Evolutionary conservation across 305 asterid genomes (phyloP), one percentile per base, ranked within the genome.

Genomic region (Andrographis paniculata): DNA sequence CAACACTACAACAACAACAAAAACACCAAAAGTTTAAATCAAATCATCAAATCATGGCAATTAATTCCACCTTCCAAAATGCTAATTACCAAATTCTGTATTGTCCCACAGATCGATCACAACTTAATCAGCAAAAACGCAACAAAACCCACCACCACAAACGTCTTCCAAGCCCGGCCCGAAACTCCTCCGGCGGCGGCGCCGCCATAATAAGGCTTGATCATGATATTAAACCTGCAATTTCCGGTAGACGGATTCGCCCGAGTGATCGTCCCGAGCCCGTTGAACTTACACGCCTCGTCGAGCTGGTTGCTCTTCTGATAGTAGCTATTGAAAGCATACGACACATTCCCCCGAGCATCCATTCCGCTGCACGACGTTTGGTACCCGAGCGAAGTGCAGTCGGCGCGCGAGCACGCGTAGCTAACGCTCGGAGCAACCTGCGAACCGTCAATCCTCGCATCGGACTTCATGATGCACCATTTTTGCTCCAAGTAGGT

Each of bases 281-380:
- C 89, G 0, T 61, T 42, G 60, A 84, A 84, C 49, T 74, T 68
- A 52, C 95, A 84, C 15, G 89, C 93, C 0, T 58, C 75, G 9
- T 78, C 82, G 0, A 20, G 66, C 71, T 80, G 93, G 31, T 84
- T 68, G 42, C 63, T 42, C 58, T 68, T 70, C 74, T 84, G 95
- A 65, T 78, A 84, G 55, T 78, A 84, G 65, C 80, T 84, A 56
- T 84, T 84, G 58, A 73, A 84, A n/a, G 95, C 93, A 28, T 61
- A 80, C 0, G 95, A 80, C 40, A 80, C 65, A 50, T 80, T 78
- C 33, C 65, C 82, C 45, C 33, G 61, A 2, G 72, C 69, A 20
- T 78, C 80, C 63, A 84, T 53, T 42, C 55, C 30, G 9, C 82
- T 71, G 38, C 93, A 84, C 6, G 93, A 84, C 31, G 93, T 75